phyloP scores from a whole-genome alignment of 495 filamentous ascomycete species.

The Penicillium argentinense region DNA sequence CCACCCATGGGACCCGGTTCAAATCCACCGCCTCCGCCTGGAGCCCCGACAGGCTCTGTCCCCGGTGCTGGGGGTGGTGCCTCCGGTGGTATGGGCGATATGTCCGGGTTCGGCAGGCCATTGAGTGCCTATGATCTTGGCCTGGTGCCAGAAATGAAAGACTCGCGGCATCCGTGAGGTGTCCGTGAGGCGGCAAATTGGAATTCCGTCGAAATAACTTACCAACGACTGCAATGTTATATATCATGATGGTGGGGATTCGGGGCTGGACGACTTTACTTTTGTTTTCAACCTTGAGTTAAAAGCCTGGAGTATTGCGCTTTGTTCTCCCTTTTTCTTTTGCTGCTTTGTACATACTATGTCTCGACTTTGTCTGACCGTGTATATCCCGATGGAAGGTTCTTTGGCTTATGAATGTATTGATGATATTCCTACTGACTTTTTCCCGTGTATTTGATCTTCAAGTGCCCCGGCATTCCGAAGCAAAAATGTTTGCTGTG shows the following conservation, averaged over 20 bases:
- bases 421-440: background rate
- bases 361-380: conserved; percentile 3
- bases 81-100: conserved; percentile 13
- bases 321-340: background rate
- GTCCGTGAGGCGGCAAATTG: no score
- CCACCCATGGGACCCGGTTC: conserved; percentile 9
- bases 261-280: conserved; percentile 7
- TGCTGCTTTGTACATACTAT: conserved; percentile 4
- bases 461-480: no score
- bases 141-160: conserved; percentile 19
- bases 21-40: conserved; percentile 6
- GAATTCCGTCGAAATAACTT: background rate
- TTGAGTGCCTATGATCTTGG: conserved; percentile 34
- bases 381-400: conserved; percentile 9
- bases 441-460: no score
- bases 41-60: conserved; percentile 30
- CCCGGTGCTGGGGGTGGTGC: background rate
- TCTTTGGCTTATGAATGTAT: background rate
- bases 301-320: conserved; percentile 11
- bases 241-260: conserved; percentile 9
- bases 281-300: background rate
- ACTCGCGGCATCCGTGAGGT: conserved; percentile 15
- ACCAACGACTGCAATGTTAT: conserved; percentile 17
- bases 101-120: conserved; percentile 26
- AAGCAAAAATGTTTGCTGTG: no score